Base-by-base conservation (phyloP, 345 rosid genomes). In the Noccaea bulbosa region DNA sequence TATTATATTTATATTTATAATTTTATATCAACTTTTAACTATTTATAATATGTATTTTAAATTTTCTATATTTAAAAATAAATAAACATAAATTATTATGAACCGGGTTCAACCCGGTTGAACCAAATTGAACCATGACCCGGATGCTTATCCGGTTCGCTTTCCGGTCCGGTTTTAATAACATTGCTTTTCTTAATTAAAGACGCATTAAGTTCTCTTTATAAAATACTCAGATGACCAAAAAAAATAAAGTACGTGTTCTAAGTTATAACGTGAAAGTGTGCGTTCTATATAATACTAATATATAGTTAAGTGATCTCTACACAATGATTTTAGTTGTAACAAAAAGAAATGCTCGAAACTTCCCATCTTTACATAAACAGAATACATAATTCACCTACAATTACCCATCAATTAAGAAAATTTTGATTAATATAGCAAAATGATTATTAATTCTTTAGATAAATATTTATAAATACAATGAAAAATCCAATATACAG, bases 191-290 rank as follows among this genome's bases (percentile, higher is more conserved):
- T 24, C 4, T 9, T 5, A 17, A 48, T 4, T 6, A 15, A 60
- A 7, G 22, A 24, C 33, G 30, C 11, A 34, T 48, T 45, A 45
- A 62, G 30, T 15, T 20, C 24, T 60, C 14, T 59, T 43, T 49
- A 0, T 11, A 17, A 50, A n/a, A n/a, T n/a, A n/a, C n/a, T n/a
- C n/a, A n/a, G n/a, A n/a, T n/a, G n/a, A n/a, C n/a, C n/a, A n/a
- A n/a, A n/a, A n/a, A n/a, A n/a, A n/a, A 0, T 11, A 17, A 50
- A 41, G 8, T 50, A 48, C 10, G 16, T 39, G 22, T 58, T 57
- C 24, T 59, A 62, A 43, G 33, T 63, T 47, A n/a, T 34, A 17
- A 71, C 46, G 43, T 53, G 53, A 9, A 72, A 34, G 8, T 52
- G 51, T 2, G 30, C 30, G 30, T 27, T 4, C 8, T 41, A 12